These are phyloP conservation scores for Leishmania turanica DNA, from an alignment of 208 protist genomes.

Conservation along the genomic window DNA sequence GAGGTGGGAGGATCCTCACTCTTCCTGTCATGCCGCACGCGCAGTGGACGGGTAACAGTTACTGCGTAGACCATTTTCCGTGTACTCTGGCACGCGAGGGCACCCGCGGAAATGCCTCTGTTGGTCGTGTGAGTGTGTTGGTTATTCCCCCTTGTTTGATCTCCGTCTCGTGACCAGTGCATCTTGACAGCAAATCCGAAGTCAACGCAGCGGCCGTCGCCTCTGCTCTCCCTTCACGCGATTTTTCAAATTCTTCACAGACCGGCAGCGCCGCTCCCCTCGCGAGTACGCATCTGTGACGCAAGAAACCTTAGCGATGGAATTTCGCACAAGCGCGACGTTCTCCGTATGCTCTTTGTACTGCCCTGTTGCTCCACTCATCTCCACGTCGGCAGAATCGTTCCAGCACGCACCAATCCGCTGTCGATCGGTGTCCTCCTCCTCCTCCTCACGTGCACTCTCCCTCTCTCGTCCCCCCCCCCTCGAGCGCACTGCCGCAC, in stretches of 20 bases:
- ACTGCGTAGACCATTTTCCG: background rate
- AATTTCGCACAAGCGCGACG: background rate
- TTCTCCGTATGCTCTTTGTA: too few species aligned
- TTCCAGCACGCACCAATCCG: background rate
- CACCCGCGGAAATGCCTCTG: background rate
- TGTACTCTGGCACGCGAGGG: too few species aligned
- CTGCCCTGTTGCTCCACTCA: background rate
- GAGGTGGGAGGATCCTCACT: background rate
- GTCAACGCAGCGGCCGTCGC: background rate
- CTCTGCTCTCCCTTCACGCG: background rate
- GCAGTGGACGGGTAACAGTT: slow-evolving; percentile 37
- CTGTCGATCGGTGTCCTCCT: background rate
- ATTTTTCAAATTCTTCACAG: background rate
- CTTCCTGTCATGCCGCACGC: background rate
- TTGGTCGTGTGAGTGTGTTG: background rate
- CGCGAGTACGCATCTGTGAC: background rate
- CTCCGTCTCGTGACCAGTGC: background rate
- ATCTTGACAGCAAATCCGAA: background rate
- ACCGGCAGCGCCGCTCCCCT: background rate
- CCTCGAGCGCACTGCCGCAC: background rate
- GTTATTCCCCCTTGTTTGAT: too few species aligned
- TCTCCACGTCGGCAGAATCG: background rate
- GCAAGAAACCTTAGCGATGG: background rate
- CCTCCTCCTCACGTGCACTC: background rate
- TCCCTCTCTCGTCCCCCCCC: background rate